Base-by-base conservation (phyloP, 1,139 yeast species). In the Yamadazyma pseudoaaseri region DNA sequence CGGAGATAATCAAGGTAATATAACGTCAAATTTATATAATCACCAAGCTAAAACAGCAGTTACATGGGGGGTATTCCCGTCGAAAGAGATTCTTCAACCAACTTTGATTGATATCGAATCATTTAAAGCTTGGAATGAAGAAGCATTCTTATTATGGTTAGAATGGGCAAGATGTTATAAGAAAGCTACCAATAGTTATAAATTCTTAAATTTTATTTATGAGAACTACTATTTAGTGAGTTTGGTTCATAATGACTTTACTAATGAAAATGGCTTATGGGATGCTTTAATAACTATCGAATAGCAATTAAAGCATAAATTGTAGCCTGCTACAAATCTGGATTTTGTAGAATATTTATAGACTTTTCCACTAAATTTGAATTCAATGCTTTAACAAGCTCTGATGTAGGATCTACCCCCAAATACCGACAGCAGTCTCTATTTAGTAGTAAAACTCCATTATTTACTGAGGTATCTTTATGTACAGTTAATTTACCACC, bases 1-100 rank as follows among this genome's bases (percentile, higher is more conserved):
- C 21, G 90, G 94, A 26, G 87, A 82, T 53, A 52, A 73, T 26
- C 43, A 59, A 3, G 82, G 82, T 1, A 52, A 61, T n/a, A 76
- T 86, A 43, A 62, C 67, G 20, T 75, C 90, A 3, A 85, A 84
- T 47, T 60, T 84, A 51, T 70, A 71, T 1, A 47, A 52, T 27
- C 41, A 48, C n/a, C 62, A 54, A 37, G 54, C 54, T 34, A 69
- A 66, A 47, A 80, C 82, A 47, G 96, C 94, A 16, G 94, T 92
- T 7, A 92, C 97, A 1, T 92, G 97, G 97, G 97, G 97, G 37
- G 95, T 85, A 3, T 89, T 90, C 66, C 95, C 95, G 2, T 83
- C 81, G 59, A 75, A 86, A 45, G 95, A 86, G 53, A 81, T 86
- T 30, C 74, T 86, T 20, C 96, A 87, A 56, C 86, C 96, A 2